Evolutionary conservation across 2,329 filamentous ascomycete species (phyloP).

Genomic region (Sodiomyces alkalinus): DNA sequence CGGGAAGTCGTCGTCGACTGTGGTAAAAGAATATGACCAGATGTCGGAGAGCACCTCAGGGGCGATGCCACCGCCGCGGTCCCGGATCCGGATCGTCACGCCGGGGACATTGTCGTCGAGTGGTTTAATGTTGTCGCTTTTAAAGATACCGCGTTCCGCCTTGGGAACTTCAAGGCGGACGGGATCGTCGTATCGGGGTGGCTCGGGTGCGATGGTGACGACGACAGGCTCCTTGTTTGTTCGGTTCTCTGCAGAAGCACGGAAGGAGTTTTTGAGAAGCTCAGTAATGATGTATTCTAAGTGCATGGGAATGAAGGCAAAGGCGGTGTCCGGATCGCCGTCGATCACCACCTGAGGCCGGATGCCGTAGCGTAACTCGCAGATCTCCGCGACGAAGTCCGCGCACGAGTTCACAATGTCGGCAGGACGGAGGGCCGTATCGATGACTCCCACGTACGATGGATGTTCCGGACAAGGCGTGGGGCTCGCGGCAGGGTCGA

Average conservation of each 20-base stretch:
- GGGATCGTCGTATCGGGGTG: conserved; percentile 18
- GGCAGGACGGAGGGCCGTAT: conserved; percentile 73
- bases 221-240: conserved; percentile 70
- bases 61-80: conserved; percentile 85
- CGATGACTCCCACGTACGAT: conserved; percentile 87
- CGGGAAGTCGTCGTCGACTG: conserved; percentile 52
- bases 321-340: conserved; percentile 73
- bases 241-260: conserved; percentile 78
- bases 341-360: conserved; percentile 68
- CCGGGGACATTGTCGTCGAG: conserved; percentile 57
- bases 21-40: conserved; percentile 97
- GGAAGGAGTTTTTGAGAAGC: conserved; percentile 90
- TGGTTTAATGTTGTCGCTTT: conserved; percentile 34
- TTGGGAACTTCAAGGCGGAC: conserved; percentile 20
- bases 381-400: conserved; percentile 86
- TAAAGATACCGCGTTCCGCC: conserved; percentile 23
- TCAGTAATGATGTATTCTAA: conserved; percentile 96
- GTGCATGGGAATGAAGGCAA: conserved; percentile 90
- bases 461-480: conserved; percentile 35
- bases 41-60: conserved; percentile 74
- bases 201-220: conserved; percentile 73
- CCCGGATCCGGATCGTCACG: conserved; percentile 88
- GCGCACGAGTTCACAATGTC: conserved; percentile 73
- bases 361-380: conserved; percentile 88
- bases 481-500: conserved; percentile 35